phyloP scores from a whole-genome alignment of 768 basidiomycete species.

The Hygrophorus pudorinus region DNA sequence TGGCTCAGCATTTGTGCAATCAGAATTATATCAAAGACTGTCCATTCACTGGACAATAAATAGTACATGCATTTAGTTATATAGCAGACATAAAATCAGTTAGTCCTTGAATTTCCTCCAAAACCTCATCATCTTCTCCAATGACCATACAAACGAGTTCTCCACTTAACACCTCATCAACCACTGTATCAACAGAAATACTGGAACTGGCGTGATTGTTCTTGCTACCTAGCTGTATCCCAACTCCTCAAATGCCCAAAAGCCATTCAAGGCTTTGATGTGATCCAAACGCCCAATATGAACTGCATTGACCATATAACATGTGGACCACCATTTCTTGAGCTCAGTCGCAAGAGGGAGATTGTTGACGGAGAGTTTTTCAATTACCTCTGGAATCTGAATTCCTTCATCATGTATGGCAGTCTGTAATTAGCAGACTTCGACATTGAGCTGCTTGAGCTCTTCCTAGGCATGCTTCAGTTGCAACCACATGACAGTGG shows the following conservation, averaged over 20 bases:
- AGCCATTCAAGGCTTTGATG: background rate
- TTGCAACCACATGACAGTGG: slow-evolving; percentile 18
- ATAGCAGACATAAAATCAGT: too few relatives aligned
- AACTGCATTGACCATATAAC: slow-evolving; percentile 4
- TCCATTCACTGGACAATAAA: too few relatives aligned
- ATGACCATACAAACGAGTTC: too few relatives aligned
- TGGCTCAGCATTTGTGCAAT: too few relatives aligned
- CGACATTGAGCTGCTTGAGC: slow-evolving; percentile 17
- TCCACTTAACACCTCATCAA: too few relatives aligned
- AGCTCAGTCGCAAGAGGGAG: slow-evolving; percentile 6
- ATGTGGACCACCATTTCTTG: background rate
- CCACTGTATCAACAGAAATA: too few relatives aligned
- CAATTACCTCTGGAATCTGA: background rate
- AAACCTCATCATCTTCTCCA: too few relatives aligned
- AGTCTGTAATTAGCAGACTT: slow-evolving; percentile 7
- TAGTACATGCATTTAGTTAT: too few relatives aligned
- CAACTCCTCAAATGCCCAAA: background rate
- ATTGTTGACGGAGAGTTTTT: background rate
- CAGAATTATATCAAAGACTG: too few relatives aligned
- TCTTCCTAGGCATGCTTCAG: slow-evolving; percentile 22
- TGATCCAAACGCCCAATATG: slow-evolving; percentile 1
- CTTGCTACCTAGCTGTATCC: background rate
- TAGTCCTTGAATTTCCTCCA: too few relatives aligned
- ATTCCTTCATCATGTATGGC: slow-evolving; percentile 9
- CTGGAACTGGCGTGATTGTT: too few relatives aligned